These are phyloP conservation scores for Mercurialis annua DNA, from an alignment of 345 rosid species.

Conservation along the genomic window DNA sequence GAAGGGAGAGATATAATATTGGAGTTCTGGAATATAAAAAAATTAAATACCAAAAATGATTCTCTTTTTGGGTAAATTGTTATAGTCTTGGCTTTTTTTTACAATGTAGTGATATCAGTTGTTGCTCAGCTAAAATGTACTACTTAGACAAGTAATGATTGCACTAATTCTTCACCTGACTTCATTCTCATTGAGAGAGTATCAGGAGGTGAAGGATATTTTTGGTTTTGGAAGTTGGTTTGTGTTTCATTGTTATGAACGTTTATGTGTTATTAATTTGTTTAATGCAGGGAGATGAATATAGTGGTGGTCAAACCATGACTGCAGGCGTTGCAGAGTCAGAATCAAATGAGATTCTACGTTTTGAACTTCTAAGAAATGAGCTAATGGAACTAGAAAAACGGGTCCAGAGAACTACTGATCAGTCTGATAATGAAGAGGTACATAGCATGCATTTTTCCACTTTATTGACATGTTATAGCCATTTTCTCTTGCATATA, in stretches of 20 bases:
- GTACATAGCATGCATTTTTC: constrained; percentile 29
- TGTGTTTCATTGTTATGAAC: constrained; percentile 10
- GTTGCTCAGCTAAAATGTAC: neutral
- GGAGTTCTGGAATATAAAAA: neutral
- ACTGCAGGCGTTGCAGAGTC: constrained; percentile 35
- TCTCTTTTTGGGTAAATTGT: neutral
- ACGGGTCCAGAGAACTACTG: constrained; percentile 73
- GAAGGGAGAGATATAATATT: neutral
- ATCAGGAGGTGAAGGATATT: neutral
- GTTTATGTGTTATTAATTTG: constrained; percentile 14
- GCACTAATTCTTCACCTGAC: neutral
- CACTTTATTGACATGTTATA: neutral
- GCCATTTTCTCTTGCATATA: neutral
- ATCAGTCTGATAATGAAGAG: constrained; percentile 64
- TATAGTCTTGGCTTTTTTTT: neutral
- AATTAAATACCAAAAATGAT: neutral
- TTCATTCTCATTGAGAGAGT: neutral
- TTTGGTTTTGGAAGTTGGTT: constrained; percentile 1
- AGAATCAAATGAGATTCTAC: constrained; percentile 61
- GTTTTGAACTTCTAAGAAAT: constrained; percentile 75
- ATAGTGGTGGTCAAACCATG: constrained; percentile 33
- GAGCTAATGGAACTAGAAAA: constrained; percentile 93
- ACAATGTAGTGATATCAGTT: neutral
- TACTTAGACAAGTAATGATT: neutral
- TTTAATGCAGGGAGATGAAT: constrained; percentile 54